Evolutionary conservation across 805 yeast genomes (phyloP).

Genomic region (Blastobotrys parvus): DNA sequence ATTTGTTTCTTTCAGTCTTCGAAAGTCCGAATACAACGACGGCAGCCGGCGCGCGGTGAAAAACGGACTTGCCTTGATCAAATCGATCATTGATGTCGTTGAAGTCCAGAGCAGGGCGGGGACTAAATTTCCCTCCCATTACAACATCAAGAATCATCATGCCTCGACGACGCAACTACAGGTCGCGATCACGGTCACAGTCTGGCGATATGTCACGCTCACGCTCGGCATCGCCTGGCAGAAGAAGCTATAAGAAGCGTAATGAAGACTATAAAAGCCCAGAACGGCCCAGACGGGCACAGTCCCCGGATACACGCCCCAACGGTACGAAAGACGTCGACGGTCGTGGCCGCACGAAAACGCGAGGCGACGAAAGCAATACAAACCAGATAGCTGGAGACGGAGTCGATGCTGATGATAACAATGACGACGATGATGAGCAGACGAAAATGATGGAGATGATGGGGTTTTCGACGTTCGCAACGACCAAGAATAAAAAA

Average conservation of each 20-base stretch:
- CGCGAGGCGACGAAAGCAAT: neutral
- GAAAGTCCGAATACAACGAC: constrained; percentile 43
- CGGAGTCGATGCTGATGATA: neutral
- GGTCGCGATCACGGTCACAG: constrained; percentile 3
- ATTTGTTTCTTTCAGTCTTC: constrained; percentile 35
- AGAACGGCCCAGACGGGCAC: constrained; percentile 1
- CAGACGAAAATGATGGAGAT: constrained; percentile 28
- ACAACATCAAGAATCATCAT: neutral
- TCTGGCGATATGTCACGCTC: neutral
- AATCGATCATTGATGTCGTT: constrained; percentile 4
- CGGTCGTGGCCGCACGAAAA: neutral
- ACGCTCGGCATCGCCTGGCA: neutral
- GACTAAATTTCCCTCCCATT: neutral
- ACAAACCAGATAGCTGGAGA: neutral
- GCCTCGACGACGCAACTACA: neutral
- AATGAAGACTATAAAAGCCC: neutral
- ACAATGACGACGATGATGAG: constrained; percentile 5
- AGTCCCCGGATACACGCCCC: neutral
- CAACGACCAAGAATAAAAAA: constrained; percentile 34
- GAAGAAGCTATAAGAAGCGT: neutral
- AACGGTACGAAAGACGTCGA: neutral
- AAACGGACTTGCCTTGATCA: constrained; percentile 20
- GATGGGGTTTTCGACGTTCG: constrained; percentile 39
- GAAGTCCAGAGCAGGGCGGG: neutral
- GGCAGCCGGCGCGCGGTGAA: constrained; percentile 35